These are phyloP conservation scores for Phytophthora podocarpi DNA, from an alignment of 352 stramenopile genomes.

Conservation along the genomic window DNA sequence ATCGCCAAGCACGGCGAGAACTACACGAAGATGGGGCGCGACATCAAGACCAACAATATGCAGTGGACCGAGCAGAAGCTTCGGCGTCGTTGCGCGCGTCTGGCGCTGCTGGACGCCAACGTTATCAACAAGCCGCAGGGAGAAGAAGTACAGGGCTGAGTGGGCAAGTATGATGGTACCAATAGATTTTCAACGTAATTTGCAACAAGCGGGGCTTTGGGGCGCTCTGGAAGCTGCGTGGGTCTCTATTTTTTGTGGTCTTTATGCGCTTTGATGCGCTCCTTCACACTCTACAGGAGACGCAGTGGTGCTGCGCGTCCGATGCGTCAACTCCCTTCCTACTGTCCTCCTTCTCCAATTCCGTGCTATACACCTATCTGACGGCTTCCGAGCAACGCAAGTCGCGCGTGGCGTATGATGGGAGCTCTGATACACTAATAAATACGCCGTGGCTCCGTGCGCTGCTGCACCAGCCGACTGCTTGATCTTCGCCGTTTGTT, in stretches of 20 bases:
- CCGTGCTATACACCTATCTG: constrained; percentile 35
- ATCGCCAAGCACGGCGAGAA: constrained; percentile 75
- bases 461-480: constrained; percentile 26
- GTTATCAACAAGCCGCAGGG: constrained; percentile 50
- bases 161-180: constrained; percentile 19
- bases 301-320: constrained; percentile 2
- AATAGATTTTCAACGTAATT: constrained; percentile 33
- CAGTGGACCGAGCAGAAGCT: constrained; percentile 84
- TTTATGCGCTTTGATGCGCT: constrained; percentile 24
- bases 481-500: constrained; percentile 16
- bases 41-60: constrained; percentile 88
- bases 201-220: constrained; percentile 16
- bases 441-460: constrained; percentile 46
- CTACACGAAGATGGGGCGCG: constrained; percentile 78
- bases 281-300: constrained; percentile 35
- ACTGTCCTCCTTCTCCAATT: constrained; percentile 15
- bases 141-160: constrained; percentile 19
- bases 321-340: constrained; percentile 8
- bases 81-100: constrained; percentile 67
- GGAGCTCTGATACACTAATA: constrained; percentile 51
- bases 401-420: constrained; percentile 34
- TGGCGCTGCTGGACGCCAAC: constrained; percentile 78
- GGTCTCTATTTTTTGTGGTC: constrained; percentile 38
- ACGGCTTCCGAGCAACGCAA: constrained; percentile 30
- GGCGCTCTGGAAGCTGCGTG: constrained; percentile 18